These are phyloP conservation scores for Penicillium glabrum DNA, from an alignment of 2,329 filamentous ascomycete genomes.

Conservation along the genomic window DNA sequence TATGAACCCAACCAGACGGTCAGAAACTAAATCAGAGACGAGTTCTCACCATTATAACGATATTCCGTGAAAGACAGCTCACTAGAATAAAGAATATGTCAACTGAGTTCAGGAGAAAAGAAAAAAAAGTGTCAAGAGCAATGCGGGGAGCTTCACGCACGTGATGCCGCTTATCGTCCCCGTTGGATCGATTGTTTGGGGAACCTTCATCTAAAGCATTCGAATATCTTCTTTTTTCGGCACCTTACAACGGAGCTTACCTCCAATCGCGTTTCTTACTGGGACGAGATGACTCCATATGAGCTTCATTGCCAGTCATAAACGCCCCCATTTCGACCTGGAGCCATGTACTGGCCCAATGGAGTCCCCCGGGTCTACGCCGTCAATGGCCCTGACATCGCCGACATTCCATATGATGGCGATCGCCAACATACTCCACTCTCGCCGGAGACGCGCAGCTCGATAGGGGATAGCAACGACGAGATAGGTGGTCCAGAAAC, in stretches of 20 bases:
- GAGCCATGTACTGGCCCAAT: constrained; percentile 53
- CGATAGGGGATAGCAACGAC: constrained; percentile 26
- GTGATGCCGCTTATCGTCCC: constrained; percentile 25
- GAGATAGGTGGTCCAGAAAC: constrained; percentile 1
- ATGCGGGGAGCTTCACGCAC: constrained; percentile 26
- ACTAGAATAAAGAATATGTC: constrained; percentile 1
- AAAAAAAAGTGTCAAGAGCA: constrained; percentile 11
- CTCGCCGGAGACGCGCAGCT: constrained; percentile 22
- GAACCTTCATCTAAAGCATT: constrained; percentile 3
- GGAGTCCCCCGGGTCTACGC: constrained; percentile 51
- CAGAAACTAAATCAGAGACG: background rate
- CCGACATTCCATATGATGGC: constrained; percentile 27
- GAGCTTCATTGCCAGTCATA: constrained; percentile 29
- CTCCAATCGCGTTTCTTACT: constrained; percentile 1
- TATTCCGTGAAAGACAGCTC: background rate
- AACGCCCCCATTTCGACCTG: constrained; percentile 24
- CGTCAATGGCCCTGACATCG: constrained; percentile 45
- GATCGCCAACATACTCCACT: constrained; percentile 16
- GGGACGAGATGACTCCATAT: constrained; percentile 40
- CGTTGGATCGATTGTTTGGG: constrained; percentile 12
- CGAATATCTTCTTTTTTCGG: background rate
- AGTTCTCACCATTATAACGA: constrained; percentile 23
- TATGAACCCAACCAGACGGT: background rate
- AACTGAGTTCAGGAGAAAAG: constrained; percentile 11
- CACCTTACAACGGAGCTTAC: background rate